These are phyloP conservation scores for Whalleya microplaca DNA, from an alignment of 2,329 filamentous ascomycete genomes.

Conservation along the genomic window DNA sequence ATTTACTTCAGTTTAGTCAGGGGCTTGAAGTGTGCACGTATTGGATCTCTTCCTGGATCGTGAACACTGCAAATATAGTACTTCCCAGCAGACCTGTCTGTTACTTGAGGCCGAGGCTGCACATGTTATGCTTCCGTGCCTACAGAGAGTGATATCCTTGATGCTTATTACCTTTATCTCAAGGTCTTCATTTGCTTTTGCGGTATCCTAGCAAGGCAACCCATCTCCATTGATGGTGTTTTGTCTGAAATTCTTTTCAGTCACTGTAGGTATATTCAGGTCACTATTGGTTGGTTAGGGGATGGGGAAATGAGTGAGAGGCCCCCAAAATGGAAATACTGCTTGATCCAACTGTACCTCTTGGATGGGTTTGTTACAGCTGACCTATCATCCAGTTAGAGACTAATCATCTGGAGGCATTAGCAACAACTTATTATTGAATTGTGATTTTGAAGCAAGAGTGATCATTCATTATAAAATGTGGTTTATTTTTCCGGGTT, in stretches of 20 bases:
- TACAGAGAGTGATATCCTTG: not conserved
- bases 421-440: not conserved
- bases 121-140: not conserved
- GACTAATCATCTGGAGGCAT: not conserved
- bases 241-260: not conserved
- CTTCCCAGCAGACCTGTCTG: not conserved
- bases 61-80: too few relatives aligned
- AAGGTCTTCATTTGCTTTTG: not conserved
- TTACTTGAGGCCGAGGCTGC: not conserved
- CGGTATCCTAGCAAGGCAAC: too few relatives aligned
- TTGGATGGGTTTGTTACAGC: not conserved
- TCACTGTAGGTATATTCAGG: not conserved
- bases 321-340: too few relatives aligned
- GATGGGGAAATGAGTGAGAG: not conserved
- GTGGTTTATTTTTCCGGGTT: too few relatives aligned
- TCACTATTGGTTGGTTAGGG: not conserved
- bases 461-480: too few relatives aligned
- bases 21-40: too few relatives aligned
- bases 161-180: not conserved
- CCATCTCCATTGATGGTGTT: not conserved
- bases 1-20: too few relatives aligned
- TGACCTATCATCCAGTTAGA: not conserved
- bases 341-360: not conserved
- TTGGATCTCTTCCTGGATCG: too few relatives aligned
- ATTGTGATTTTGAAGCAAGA: too few relatives aligned